Evolutionary conservation across 352 stramenopile species (phyloP).

Genomic region (Globisporangium emineosum): DNA sequence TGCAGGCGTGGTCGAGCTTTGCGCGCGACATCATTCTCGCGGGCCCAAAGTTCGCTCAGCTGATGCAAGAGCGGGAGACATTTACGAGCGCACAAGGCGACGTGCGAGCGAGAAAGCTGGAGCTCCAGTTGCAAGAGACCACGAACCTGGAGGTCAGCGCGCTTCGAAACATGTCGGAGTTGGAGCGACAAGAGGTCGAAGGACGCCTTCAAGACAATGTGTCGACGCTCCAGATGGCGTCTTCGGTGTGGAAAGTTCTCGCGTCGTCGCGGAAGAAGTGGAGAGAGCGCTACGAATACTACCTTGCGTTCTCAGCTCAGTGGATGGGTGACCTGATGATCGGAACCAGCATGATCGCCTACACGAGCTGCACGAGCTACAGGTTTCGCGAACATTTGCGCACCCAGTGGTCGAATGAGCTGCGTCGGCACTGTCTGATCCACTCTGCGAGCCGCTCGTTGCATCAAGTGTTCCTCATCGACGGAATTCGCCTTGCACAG

Average conservation of each 20-base stretch:
- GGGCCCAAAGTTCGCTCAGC: slow-evolving; percentile 47
- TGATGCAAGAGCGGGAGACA: slow-evolving; percentile 43
- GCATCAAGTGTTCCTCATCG: slow-evolving; percentile 34
- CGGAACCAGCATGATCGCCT: slow-evolving; percentile 45
- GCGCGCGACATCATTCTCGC: slow-evolving; percentile 52
- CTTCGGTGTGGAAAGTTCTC: slow-evolving; percentile 52
- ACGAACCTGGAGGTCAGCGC: slow-evolving; percentile 33
- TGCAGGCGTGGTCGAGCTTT: slow-evolving; percentile 46
- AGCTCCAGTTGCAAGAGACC: slow-evolving; percentile 37
- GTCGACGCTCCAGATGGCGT: slow-evolving; percentile 51
- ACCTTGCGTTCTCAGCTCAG: slow-evolving; percentile 34
- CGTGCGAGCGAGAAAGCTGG: slow-evolving; percentile 27
- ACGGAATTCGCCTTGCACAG: slow-evolving; percentile 27
- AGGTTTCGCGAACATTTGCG: slow-evolving; percentile 24
- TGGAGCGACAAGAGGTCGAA: slow-evolving; percentile 48
- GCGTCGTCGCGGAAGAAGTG: slow-evolving; percentile 42
- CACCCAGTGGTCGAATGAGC: slow-evolving; percentile 31
- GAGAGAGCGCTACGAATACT: slow-evolving; percentile 35
- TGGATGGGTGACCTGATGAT: slow-evolving; percentile 66
- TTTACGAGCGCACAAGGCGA: slow-evolving; percentile 35
- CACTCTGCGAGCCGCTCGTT: slow-evolving; percentile 26
- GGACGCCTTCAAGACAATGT: slow-evolving; percentile 46
- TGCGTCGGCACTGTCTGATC: slow-evolving; percentile 29
- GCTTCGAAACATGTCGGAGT: slow-evolving; percentile 41
- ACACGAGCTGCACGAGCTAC: slow-evolving; percentile 31